These are phyloP conservation scores for Acanthamoeba healyi DNA, from an alignment of 208 protist genomes.

Conservation along the genomic window DNA sequence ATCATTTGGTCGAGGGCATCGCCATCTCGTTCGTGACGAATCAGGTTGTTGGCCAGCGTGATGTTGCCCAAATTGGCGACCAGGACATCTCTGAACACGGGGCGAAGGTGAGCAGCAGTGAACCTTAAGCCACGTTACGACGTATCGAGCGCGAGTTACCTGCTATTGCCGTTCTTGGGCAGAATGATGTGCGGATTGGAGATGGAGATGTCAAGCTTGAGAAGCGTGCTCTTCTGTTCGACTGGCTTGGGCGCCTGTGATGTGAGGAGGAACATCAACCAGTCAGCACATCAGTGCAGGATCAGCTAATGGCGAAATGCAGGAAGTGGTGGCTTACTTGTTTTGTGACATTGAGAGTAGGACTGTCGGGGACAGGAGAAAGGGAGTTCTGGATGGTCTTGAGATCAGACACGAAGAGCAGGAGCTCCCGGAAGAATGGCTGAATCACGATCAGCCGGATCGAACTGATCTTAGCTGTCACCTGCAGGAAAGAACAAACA, in stretches of 20 bases:
- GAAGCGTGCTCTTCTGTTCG: not conserved
- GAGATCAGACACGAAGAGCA: constrained; percentile 47
- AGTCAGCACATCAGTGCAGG: too few species aligned
- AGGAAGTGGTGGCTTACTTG: not conserved
- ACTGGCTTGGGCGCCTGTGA: not conserved
- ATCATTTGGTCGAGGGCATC: not conserved
- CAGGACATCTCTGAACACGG: not conserved
- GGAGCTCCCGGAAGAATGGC: constrained; percentile 64
- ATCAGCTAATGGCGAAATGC: too few species aligned
- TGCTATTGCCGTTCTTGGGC: constrained; percentile 38
- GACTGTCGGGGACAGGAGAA: not conserved
- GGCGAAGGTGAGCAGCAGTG: too few species aligned
- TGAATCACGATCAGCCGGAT: constrained; percentile 57
- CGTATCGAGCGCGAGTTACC: too few species aligned
- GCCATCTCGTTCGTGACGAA: not conserved
- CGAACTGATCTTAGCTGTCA: constrained; percentile 45
- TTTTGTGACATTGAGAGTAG: not conserved
- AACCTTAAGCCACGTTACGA: too few species aligned
- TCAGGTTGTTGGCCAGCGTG: constrained; percentile 2
- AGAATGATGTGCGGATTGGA: constrained; percentile 66
- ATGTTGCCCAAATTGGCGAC: constrained; percentile 66
- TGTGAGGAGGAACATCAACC: not conserved
- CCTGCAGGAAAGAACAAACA: not conserved
- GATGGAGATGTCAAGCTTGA: constrained; percentile 63
- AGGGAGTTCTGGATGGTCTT: constrained; percentile 34